Evolutionary conservation across 805 yeast genomes (phyloP), one percentile per base, ranked within the genome.

Genomic region (Yarrowia sp.): DNA sequence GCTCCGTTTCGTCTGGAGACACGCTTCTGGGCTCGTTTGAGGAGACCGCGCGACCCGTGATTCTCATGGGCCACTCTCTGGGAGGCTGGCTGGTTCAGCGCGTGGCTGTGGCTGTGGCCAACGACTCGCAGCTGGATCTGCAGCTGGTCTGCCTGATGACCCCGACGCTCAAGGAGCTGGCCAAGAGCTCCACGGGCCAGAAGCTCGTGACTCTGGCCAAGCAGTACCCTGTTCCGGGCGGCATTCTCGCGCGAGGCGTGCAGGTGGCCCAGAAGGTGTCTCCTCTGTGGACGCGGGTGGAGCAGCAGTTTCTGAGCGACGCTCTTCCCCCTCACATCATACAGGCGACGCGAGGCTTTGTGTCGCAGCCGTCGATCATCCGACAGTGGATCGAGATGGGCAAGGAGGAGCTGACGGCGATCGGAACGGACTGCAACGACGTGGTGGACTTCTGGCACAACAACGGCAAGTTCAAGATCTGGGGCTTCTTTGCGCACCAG

Each of bases 151-250:
- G 90, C 0, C 74, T 87, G 58, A 74, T 87, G 18, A 86, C 88
- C 61, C 96, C 96, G 1, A 86, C 94, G 0, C 76, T 88, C 19
- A 76, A 78, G 22, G 86, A 86, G 66, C 83, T 88, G 31, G 83
- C 83, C 51, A 66, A 68, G 39, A 78, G 83, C 24, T 68, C 67
- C 25, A 76, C 76, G 60, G 84, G 85, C 19, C 16, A 61, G 10
- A 24, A 61, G 51, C 65, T 82, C 63, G 58, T 71, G 38, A 42
- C 59, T 21, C 67, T 70, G 22, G 73, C 66, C 29, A 69, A 63
- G 49, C 63, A 58, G 47, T 19, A 73, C 21, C 73, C 9, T 13
- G 25, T 33, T 9, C 61, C 65, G 4, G 68, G 69, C 8, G 33
- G 32, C 13, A 13, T 61, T 16, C 38, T 65, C 14, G 63, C 63